Percentiles rank a stretch among this genome's conserved stretches.
phyloP scores from a whole-genome alignment of 345 rosid genomes.

The Triadica sebifera region DNA sequence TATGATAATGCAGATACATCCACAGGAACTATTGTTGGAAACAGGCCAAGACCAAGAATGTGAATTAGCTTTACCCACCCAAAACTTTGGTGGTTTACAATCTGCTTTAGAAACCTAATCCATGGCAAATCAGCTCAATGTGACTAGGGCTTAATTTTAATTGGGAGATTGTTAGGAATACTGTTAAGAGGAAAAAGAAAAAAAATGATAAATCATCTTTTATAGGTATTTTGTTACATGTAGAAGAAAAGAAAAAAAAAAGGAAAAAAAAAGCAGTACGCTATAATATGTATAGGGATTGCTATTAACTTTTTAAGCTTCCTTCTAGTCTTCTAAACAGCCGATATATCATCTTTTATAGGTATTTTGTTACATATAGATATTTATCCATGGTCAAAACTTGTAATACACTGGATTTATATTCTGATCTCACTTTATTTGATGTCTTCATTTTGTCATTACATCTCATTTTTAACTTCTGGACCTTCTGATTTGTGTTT shows the following conservation, averaged over 20 bases:
- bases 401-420: not conserved
- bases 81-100: not conserved
- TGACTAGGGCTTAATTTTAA: not conserved
- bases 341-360: not conserved
- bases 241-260: no score
- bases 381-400: not conserved
- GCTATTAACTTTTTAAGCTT: not conserved
- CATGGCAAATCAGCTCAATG: not conserved
- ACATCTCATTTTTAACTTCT: not conserved
- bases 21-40: no score
- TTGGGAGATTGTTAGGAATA: not conserved
- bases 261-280: not conserved
- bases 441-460: not conserved
- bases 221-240: no score
- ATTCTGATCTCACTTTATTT: not conserved
- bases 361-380: not conserved
- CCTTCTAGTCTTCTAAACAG: not conserved
- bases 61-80: not conserved
- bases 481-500: conserved; percentile 1
- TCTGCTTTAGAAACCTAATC: not conserved
- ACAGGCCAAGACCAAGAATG: no score
- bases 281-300: not conserved
- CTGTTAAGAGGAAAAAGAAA: not conserved
- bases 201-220: no score
- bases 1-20: no score